Evolutionary conservation across 2,329 filamentous ascomycete species (phyloP), one percentile per base, ranked within the genome.

Genomic region (Arthrobotrys musiformis): DNA sequence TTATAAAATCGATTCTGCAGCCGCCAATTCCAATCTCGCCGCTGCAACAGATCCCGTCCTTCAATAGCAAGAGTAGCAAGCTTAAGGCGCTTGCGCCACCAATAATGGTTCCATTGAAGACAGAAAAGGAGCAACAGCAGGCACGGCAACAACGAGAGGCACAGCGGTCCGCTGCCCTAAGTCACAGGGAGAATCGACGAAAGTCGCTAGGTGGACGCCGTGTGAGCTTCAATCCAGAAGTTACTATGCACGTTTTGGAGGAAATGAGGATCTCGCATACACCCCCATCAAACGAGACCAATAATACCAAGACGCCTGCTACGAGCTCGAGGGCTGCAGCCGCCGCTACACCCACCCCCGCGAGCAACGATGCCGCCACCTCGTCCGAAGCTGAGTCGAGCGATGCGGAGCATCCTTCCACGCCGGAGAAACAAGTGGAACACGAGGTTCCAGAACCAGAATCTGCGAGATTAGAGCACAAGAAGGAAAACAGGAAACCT

Each of bases 141-240:
- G 90, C 90, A 1, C 89, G 89, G 7, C 86, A 88, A 76, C 90
- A 92, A 81, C 87, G 89, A 24, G 91, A 92, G 79, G 91, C 92
- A 78, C 87, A 88, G 46, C 90, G 90, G 81, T 86, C 86, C 69
- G 84, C 85, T 13, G 86, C 89, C 66, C 82, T 88, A 13, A 90
- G 94, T 80, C 89, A 93, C 68, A 89, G 93, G 80, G 95, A 97
- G 83, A 94, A 93, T 50, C 90, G 95, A 79, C 89, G 95, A 80
- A 98, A 98, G 83, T 97, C 94, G 17, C 88, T 97, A 70, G 93
- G 94, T 56, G 97, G 95, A 83, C 90, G 95, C 81, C 90, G 95
- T 82, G 95, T 99, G 35, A 98, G 94, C 0, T 99, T 99, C 84
- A 95, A 95, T 3, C 95, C 95, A 0, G 95, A 99, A 84, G 95